Base-by-base conservation (phyloP, 73 alveolate species). In the Paraurostyla sp. region DNA sequence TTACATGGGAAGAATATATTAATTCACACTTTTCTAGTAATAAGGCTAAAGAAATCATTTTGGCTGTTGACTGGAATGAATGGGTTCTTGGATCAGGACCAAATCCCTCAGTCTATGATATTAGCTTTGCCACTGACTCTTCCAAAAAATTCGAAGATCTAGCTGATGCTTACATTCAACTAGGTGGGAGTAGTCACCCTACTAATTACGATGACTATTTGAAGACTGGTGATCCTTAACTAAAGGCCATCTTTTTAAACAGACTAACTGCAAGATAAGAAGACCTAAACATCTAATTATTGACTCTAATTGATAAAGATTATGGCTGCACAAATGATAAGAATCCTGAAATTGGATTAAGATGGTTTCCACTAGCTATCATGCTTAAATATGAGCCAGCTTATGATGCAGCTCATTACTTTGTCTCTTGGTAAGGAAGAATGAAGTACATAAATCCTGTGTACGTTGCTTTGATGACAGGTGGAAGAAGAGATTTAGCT, bases 61-160 rank as follows among this genome's bases (percentile, higher is more conserved):
- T 41, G 51, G 30, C 75, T 68, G 93, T 97, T 46, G 98, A 97
- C 81, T 97, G 98, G 98, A 94, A 91, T 58, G 69, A 92, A 35
- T 97, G 99, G 99, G 91, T 97, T 6, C 51, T 73, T 38, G 65
- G 62, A 32, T 93, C 91, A 36, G 99, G 98, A 16, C 85, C 71
- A 32, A 97, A 97, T 36, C 97, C 97, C 27, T 86, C 81, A 27
- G 91, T 75, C 38, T 81, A 92, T 73, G 87, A 91, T 54, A 80
- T 93, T 76, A 81, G 78, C 29, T 51, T 78, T 52, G 89, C 76
- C 15, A 62, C 90, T 69, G 85, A 83, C 25, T 18, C 40, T 22
- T 42, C 80, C 54, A 56, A 73, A 48, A 71, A 68, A 35, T 80
- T 78, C 23, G 63, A 83, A 42, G 83, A n/a, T 25, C 88, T 91